These are phyloP conservation scores for Astrothelium macrocarpum DNA, from an alignment of 495 filamentous ascomycete species.

Conservation along the genomic window DNA sequence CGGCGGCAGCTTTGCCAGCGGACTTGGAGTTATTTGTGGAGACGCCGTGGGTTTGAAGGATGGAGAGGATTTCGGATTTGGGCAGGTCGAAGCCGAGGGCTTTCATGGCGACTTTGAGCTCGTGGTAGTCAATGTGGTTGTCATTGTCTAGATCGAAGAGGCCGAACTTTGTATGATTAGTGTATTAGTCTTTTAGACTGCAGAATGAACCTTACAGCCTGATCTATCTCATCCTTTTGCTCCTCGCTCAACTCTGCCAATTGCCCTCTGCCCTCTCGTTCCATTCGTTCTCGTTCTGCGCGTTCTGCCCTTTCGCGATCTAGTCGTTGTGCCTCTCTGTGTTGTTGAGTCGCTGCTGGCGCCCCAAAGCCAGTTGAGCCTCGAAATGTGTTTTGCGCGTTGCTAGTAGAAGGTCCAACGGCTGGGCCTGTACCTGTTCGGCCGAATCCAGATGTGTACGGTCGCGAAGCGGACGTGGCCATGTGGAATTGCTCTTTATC, in stretches of 20 bases:
- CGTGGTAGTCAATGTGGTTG: slow-evolving; percentile 88
- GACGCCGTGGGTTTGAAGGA: slow-evolving; percentile 59
- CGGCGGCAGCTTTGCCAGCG: slow-evolving; percentile 19
- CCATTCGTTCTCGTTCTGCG: slow-evolving; percentile 34
- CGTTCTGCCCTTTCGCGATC: slow-evolving; percentile 31
- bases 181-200: slow-evolving; percentile 7
- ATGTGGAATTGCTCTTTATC: neutral
- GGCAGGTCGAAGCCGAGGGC: slow-evolving; percentile 87
- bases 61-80: slow-evolving; percentile 67
- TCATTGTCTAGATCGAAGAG: slow-evolving; percentile 98
- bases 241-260: slow-evolving; percentile 61
- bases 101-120: slow-evolving; percentile 95
- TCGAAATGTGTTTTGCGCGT: slow-evolving; percentile 27
- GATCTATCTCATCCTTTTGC: slow-evolving; percentile 79
- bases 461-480: slow-evolving; percentile 20
- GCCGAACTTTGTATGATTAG: slow-evolving; percentile 54
- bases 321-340: slow-evolving; percentile 29
- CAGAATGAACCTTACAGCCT: slow-evolving; percentile 50
- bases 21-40: slow-evolving; percentile 39
- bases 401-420: slow-evolving; percentile 6
- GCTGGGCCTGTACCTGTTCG: slow-evolving; percentile 10
- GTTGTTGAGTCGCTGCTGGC: slow-evolving; percentile 24
- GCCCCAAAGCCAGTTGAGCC: slow-evolving; percentile 15
- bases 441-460: slow-evolving; percentile 21
- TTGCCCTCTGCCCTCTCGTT: slow-evolving; percentile 24